phyloP scores from a whole-genome alignment of 176 grass and related monocot species.

The Bromus sterilis region DNA sequence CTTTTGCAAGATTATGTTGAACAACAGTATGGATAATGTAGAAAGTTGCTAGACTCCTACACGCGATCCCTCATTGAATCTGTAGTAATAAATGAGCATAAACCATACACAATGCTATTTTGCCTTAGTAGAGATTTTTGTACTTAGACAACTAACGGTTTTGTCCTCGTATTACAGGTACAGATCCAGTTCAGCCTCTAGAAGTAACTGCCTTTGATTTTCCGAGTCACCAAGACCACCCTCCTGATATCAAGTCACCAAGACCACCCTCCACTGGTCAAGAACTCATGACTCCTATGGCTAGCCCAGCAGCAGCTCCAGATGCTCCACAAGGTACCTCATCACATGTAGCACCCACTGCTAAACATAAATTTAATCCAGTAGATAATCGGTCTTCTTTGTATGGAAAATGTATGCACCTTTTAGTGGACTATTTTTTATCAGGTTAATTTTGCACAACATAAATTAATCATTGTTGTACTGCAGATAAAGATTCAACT shows the following conservation, averaged over 20 bases:
- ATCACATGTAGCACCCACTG: neutral
- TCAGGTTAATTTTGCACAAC: neutral
- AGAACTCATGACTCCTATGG: neutral
- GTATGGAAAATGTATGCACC: neutral
- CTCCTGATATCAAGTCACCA: neutral
- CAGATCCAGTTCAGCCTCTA: neutral
- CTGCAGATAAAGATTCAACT: neutral
- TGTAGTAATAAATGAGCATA: neutral
- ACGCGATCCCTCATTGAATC: neutral
- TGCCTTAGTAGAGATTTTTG: neutral
- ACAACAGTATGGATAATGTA: neutral
- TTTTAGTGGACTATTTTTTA: neutral
- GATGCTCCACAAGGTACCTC: neutral
- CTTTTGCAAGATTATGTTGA: neutral
- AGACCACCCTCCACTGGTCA: neutral
- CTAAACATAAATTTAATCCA: neutral
- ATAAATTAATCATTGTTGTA: neutral
- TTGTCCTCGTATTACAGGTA: neutral
- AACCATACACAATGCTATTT: neutral
- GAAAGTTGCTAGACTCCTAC: neutral
- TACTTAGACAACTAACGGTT: neutral
- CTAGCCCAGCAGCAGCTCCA: neutral
- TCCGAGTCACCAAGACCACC: too few species aligned
- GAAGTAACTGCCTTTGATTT: neutral
- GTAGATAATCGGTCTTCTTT: neutral